phyloP scores from a whole-genome alignment of 768 basidiomycete genomes.

The Tricholoma hemisulphureum region DNA sequence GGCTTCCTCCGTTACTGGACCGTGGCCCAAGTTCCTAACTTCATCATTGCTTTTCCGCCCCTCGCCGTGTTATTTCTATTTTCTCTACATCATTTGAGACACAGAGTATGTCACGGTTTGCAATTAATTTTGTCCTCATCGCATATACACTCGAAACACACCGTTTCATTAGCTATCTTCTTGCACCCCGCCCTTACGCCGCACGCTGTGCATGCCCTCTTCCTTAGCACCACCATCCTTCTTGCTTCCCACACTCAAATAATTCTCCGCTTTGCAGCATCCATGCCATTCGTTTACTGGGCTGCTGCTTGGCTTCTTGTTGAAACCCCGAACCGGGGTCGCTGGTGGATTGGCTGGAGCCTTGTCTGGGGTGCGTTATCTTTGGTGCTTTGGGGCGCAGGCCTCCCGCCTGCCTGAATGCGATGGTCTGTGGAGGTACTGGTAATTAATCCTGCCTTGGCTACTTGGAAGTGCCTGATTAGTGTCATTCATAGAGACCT shows the following conservation, averaged over 20 bases:
- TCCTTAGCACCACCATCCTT: constrained; percentile 61
- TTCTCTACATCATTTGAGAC: constrained; percentile 31
- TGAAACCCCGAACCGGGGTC: constrained; percentile 46
- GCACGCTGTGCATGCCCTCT: constrained; percentile 71
- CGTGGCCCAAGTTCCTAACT: constrained; percentile 79
- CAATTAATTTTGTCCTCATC: constrained; percentile 4
- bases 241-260: constrained; percentile 89
- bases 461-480: too few species aligned
- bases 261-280: constrained; percentile 68
- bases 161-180: constrained; percentile 19
- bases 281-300: constrained; percentile 86
- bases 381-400: constrained; percentile 76
- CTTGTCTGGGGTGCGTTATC: constrained; percentile 72
- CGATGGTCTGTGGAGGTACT: background rate
- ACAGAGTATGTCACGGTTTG: background rate
- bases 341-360: constrained; percentile 75
- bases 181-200: constrained; percentile 50
- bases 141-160: background rate
- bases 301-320: constrained; percentile 68
- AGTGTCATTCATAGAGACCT: too few species aligned
- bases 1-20: constrained; percentile 91
- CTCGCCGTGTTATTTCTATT: constrained; percentile 52
- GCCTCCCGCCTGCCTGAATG: constrained; percentile 83
- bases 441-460: background rate
- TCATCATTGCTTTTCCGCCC: constrained; percentile 74